These are phyloP conservation scores for Fraxinus platypoda DNA, from an alignment of 305 asterid genomes.

Conservation along the genomic window DNA sequence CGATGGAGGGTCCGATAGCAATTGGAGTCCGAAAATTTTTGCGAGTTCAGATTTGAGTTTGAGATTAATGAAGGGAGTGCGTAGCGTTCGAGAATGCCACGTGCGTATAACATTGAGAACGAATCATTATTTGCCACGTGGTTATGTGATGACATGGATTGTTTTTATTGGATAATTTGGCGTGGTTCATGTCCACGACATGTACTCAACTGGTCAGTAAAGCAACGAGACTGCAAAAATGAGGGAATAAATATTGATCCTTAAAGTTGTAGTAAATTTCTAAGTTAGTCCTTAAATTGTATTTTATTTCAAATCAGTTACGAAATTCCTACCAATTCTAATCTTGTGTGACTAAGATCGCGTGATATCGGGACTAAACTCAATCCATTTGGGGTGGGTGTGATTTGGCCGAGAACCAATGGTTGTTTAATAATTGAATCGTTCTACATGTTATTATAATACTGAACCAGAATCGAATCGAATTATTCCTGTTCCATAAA, in stretches of 20 bases:
- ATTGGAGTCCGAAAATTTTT: background rate
- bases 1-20: constrained; percentile 29
- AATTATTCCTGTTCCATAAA: no score
- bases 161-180: background rate
- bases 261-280: background rate
- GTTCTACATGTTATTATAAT: no score
- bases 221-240: background rate
- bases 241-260: background rate
- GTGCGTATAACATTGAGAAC: constrained; percentile 9
- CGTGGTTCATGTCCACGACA: background rate
- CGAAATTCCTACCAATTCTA: background rate
- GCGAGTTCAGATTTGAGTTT: background rate
- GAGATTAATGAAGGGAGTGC: background rate
- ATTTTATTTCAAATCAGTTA: background rate
- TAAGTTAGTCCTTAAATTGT: background rate
- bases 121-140: constrained; percentile 34
- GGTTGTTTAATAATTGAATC: no score
- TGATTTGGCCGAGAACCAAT: no score
- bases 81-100: background rate
- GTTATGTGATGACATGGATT: constrained; percentile 16
- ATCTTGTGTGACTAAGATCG: background rate
- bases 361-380: background rate
- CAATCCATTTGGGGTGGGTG: no score
- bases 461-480: no score
- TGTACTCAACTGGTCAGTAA: background rate